These are phyloP conservation scores for Aurinia saxatilis DNA, from an alignment of 345 rosid species.

Conservation along the genomic window DNA sequence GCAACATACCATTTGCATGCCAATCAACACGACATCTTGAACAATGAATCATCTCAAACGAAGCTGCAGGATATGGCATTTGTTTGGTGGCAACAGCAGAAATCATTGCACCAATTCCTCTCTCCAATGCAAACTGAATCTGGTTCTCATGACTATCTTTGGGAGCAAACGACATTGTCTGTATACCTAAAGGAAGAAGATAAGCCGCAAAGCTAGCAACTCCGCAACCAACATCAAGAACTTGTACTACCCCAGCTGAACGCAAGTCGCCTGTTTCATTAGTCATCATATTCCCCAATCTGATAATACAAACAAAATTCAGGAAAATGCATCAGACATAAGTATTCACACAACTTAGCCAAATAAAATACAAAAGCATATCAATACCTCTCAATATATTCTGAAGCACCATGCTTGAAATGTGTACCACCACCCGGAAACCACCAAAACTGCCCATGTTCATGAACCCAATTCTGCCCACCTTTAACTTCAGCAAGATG, in stretches of 20 bases:
- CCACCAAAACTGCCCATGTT: slow-evolving; percentile 72
- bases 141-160: slow-evolving; percentile 93
- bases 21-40: slow-evolving; percentile 95
- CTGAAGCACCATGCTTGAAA: slow-evolving; percentile 92
- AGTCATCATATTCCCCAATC: slow-evolving; percentile 81
- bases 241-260: slow-evolving; percentile 82
- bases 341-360: background rate
- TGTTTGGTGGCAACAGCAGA: slow-evolving; percentile 82
- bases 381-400: slow-evolving; percentile 73
- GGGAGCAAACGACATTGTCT: slow-evolving; percentile 95
- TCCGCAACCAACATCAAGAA: slow-evolving; percentile 95
- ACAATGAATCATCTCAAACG: slow-evolving; percentile 98
- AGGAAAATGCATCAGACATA: background rate
- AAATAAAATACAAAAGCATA: background rate
- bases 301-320: slow-evolving; percentile 12
- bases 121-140: slow-evolving; percentile 94
- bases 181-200: slow-evolving; percentile 75
- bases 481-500: slow-evolving; percentile 84
- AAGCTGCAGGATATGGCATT: slow-evolving; percentile 74
- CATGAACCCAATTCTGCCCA: slow-evolving; percentile 98
- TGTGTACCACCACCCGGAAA: slow-evolving; percentile 98
- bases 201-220: slow-evolving; percentile 97
- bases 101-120: slow-evolving; percentile 88
- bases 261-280: slow-evolving; percentile 70
- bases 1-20: slow-evolving; percentile 77